These are phyloP conservation scores for Gonium pectorale DNA, from an alignment of 139 green algal genomes.

Conservation along the genomic window DNA sequence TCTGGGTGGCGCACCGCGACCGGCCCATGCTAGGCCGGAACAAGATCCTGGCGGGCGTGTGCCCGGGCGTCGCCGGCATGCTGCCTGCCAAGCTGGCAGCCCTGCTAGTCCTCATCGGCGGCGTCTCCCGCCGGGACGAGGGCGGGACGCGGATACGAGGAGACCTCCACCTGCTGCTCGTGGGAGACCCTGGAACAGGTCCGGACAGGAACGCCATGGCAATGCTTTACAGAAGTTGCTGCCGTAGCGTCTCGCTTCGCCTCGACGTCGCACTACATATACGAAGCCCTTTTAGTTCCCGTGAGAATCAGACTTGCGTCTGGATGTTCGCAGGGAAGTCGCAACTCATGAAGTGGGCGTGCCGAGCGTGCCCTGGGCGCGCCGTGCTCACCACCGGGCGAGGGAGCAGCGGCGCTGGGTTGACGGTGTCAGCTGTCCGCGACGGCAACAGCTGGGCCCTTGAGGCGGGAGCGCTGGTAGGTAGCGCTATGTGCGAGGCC, in stretches of 20 bases:
- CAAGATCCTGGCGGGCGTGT: constrained; percentile 81
- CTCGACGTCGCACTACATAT: too few species aligned
- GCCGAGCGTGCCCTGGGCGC: constrained; percentile 65
- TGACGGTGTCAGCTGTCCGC: constrained; percentile 88
- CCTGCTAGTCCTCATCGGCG: constrained; percentile 85
- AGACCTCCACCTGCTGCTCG: constrained; percentile 91
- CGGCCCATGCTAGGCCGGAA: constrained; percentile 75
- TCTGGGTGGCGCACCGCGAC: constrained; percentile 59
- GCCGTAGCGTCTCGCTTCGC: too few species aligned
- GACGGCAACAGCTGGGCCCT: constrained; percentile 86
- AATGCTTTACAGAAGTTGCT: too few species aligned
- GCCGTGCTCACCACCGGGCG: constrained; percentile 82
- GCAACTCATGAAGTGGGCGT: constrained; percentile 88
- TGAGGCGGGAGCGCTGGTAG: constrained; percentile 85
- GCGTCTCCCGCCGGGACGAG: constrained; percentile 59
- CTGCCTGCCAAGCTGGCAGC: constrained; percentile 84
- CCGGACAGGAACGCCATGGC: too few species aligned
- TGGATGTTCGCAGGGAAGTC: constrained; percentile 58
- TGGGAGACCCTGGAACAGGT: constrained; percentile 91
- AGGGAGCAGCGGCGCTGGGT: constrained; percentile 80
- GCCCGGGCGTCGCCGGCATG: constrained; percentile 75
- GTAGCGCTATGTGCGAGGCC: too few species aligned
- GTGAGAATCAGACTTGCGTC: too few species aligned
- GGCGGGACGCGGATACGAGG: constrained; percentile 58
- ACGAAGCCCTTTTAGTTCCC: too few species aligned